Conservation (phyloP, 495 filamentous ascomycete species). For the Friedmanniomyces simplex region DNA sequence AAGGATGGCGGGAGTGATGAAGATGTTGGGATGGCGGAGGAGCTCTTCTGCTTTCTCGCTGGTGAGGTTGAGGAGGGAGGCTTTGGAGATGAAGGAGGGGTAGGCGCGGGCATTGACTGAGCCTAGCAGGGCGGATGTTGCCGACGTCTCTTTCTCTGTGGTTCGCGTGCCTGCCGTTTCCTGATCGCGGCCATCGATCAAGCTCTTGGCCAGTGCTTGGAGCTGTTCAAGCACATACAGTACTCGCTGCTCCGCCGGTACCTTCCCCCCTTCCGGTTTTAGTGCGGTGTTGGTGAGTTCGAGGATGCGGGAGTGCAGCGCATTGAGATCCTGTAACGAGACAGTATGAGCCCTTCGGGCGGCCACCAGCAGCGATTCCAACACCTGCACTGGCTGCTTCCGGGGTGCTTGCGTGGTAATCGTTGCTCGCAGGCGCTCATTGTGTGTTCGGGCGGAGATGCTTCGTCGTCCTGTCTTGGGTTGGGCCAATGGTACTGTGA, state of each 20-base stretch:
- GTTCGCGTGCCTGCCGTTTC: background rate
- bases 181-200: slow-evolving; percentile 2
- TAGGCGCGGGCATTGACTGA: slow-evolving; percentile 22
- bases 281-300: slow-evolving; percentile 10
- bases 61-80: slow-evolving; percentile 35
- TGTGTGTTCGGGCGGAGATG: slow-evolving; percentile 4
- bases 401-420: background rate
- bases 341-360: slow-evolving; percentile 4
- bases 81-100: slow-evolving; percentile 10
- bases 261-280: background rate
- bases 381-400: background rate
- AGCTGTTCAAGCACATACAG: slow-evolving; percentile 17
- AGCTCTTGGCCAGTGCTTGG: slow-evolving; percentile 4
- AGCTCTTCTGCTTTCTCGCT: slow-evolving; percentile 50
- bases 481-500: background rate
- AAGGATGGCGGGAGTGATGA: slow-evolving; percentile 66
- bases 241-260: slow-evolving; percentile 15
- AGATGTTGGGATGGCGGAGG: slow-evolving; percentile 63
- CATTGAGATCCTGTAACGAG: slow-evolving; percentile 10
- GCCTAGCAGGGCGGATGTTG: slow-evolving; percentile 29
- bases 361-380: slow-evolving; percentile 8
- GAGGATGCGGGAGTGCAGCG: slow-evolving; percentile 13
- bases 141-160: slow-evolving; percentile 12
- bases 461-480: background rate
- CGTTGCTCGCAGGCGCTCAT: slow-evolving; percentile 5